Percentiles rank a stretch among this genome's conserved stretches.
Conservation (phyloP, 192 early-diverging fungal genomes). For the Coemansia sp. region DNA sequence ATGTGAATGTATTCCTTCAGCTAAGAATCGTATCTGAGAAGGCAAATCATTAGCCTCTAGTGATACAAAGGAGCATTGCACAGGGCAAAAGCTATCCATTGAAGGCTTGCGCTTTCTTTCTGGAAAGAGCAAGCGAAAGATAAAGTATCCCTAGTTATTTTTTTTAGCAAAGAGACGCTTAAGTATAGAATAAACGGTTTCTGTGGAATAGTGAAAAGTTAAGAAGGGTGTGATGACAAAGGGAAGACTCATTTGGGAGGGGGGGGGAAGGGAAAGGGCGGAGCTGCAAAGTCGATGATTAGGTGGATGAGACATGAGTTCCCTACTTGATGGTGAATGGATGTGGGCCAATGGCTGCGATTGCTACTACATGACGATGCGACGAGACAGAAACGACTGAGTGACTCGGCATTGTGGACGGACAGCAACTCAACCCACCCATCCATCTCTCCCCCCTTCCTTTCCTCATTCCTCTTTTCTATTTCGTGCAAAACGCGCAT, state of each 20-base stretch:
- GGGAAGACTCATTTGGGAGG: background rate
- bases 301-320: conserved; percentile 2
- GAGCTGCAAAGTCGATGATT: conserved; percentile 7
- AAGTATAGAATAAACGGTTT: too few relatives aligned
- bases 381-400: conserved; percentile 3
- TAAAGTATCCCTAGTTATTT: too few relatives aligned
- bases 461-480: conserved; percentile 7
- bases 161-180: too few relatives aligned
- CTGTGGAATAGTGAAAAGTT: too few relatives aligned
- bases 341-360: background rate
- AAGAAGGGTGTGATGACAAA: background rate
- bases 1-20: background rate
- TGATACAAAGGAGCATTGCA: background rate
- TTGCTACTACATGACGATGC: conserved; percentile 5
- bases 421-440: background rate
- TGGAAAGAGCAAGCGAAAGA: too few relatives aligned
- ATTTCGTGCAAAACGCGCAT: background rate
- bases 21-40: background rate
- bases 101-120: background rate
- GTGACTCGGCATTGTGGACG: conserved; percentile 24
- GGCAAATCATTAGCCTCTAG: background rate
- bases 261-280: background rate
- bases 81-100: background rate
- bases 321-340: conserved; percentile 11
- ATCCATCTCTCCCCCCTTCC: background rate